Conservation (phyloP, 1,284 basidiomycete species). For the Pseudomicrostroma phylloplanum region DNA sequence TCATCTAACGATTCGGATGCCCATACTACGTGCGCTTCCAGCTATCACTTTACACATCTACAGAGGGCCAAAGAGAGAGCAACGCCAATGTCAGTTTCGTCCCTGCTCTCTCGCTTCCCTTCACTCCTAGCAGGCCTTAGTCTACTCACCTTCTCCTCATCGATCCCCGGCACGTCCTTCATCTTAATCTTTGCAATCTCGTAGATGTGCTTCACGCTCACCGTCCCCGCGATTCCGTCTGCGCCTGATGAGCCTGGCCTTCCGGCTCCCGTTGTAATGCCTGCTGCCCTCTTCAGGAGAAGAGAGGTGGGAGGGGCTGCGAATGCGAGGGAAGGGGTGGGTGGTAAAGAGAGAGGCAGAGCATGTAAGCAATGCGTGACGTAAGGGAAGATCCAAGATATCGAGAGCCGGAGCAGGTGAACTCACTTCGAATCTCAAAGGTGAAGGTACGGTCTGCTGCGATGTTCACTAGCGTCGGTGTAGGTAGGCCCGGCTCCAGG, state of each 20-base stretch:
- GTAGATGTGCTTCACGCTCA: constrained; percentile 94
- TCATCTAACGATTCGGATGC: constrained; percentile 31
- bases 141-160: constrained; percentile 36
- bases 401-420: not conserved
- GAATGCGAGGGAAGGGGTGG: not conserved
- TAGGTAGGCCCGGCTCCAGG: constrained; percentile 77
- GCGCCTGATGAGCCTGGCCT: constrained; percentile 64
- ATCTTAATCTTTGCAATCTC: constrained; percentile 98
- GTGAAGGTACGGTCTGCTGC: constrained; percentile 91
- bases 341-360: not conserved
- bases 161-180: constrained; percentile 57
- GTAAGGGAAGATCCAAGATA: constrained; percentile 1
- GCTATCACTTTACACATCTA: constrained; percentile 41
- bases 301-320: constrained; percentile 72
- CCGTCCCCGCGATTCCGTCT: constrained; percentile 59
- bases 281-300: constrained; percentile 84
- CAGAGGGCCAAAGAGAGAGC: not conserved
- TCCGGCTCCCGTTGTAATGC: constrained; percentile 72
- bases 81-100: not conserved
- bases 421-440: constrained; percentile 57
- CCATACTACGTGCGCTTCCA: constrained; percentile 36
- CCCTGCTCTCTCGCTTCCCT: not conserved
- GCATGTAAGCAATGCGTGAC: constrained; percentile 1
- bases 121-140: not conserved
- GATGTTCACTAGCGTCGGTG: constrained; percentile 83